Conservation (phyloP, 139 green algal genomes). For the Chlamydomonas applanata region DNA sequence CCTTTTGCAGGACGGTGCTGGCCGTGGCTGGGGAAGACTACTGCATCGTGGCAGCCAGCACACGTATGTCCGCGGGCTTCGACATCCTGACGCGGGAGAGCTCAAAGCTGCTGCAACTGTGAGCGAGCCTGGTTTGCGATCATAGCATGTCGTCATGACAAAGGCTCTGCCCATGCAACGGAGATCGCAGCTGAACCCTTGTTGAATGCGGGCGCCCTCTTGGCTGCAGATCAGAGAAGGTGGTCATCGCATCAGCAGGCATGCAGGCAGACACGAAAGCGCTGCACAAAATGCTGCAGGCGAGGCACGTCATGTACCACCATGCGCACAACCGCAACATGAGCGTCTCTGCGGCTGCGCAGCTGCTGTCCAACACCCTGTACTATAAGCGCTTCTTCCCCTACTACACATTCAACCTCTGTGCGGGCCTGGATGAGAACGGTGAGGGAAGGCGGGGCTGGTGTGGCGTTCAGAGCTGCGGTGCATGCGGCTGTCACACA, state of each 20-base stretch:
- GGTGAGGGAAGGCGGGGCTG: too few relatives aligned
- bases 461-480: too few relatives aligned
- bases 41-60: constrained; percentile 92
- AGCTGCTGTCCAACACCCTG: constrained; percentile 96
- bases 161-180: too few relatives aligned
- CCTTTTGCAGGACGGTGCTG: constrained; percentile 76
- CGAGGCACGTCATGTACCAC: constrained; percentile 79
- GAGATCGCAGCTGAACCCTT: neutral
- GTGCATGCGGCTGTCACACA: neutral
- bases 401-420: constrained; percentile 99
- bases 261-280: constrained; percentile 88
- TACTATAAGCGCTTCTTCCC: constrained; percentile 99
- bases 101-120: constrained; percentile 85
- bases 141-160: neutral
- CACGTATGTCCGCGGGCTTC: constrained; percentile 93
- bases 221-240: constrained; percentile 53
- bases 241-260: constrained; percentile 85
- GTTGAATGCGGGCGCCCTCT: neutral
- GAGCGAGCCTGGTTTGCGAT: constrained; percentile 28
- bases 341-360: constrained; percentile 81
- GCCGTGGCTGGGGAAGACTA: constrained; percentile 95
- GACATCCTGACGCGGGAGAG: constrained; percentile 88
- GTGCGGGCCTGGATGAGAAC: constrained; percentile 89
- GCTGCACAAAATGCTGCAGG: constrained; percentile 89
- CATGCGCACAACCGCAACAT: constrained; percentile 84